Percentiles rank a stretch among this genome's conserved stretches.
These are phyloP conservation scores for Areca catechu DNA, from an alignment of 176 grass and related monocot species.

Conservation along the genomic window DNA sequence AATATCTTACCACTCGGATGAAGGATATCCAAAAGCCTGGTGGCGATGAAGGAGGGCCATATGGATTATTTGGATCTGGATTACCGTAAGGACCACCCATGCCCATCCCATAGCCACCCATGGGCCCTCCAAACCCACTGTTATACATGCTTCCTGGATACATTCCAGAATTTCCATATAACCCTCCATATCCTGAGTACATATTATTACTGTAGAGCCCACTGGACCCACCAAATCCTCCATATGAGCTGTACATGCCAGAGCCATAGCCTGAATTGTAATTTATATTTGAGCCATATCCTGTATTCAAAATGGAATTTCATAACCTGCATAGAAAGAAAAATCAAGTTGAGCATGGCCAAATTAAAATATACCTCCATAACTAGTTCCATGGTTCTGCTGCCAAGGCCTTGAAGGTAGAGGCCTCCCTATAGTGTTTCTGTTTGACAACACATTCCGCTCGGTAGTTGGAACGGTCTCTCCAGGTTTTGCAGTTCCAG, in stretches of 20 bases:
- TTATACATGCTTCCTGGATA: constrained; percentile 59
- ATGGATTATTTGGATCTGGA: constrained; percentile 61
- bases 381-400: constrained; percentile 58
- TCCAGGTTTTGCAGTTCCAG: constrained; percentile 76
- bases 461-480: constrained; percentile 46
- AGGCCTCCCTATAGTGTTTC: constrained; percentile 32
- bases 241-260: constrained; percentile 31
- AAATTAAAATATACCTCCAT: constrained; percentile 42
- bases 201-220: constrained; percentile 55
- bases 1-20: constrained; percentile 52
- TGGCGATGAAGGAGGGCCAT: constrained; percentile 55
- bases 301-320: constrained; percentile 25
- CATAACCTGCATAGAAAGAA: too few relatives aligned
- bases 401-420: constrained; percentile 73
- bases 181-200: constrained; percentile 43
- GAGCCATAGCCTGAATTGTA: constrained; percentile 38
- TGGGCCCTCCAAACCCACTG: constrained; percentile 36
- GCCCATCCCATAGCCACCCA: constrained; percentile 49
- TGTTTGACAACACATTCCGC: constrained; percentile 20
- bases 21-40: constrained; percentile 87
- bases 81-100: constrained; percentile 72
- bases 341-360: too few relatives aligned
- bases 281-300: constrained; percentile 68
- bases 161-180: constrained; percentile 55
- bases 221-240: constrained; percentile 36